Conservation (phyloP, 257 asterid species). For the Capsicum chinense region DNA sequence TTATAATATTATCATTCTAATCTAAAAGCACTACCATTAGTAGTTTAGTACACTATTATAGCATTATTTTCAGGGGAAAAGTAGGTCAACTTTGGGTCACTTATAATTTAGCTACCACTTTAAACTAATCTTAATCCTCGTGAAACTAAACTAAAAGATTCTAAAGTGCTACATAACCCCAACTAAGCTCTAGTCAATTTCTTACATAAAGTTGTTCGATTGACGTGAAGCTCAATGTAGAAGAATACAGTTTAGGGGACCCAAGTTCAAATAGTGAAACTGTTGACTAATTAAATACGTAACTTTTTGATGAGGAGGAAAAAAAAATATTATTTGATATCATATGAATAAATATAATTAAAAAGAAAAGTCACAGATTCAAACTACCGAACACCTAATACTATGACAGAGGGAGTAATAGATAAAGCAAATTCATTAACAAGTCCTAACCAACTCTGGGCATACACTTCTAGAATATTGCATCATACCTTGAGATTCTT, state of each 20-base stretch:
- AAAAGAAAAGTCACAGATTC: too few species aligned
- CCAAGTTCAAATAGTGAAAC: conserved; percentile 31
- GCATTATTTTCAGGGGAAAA: conserved; percentile 42
- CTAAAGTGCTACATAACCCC: conserved; percentile 29
- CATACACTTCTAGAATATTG: not conserved
- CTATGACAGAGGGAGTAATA: too few species aligned
- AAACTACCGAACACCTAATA: too few species aligned
- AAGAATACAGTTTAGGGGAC: conserved; percentile 16
- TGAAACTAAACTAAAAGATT: conserved; percentile 32
- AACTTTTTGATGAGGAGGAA: too few species aligned
- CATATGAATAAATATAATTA: too few species aligned
- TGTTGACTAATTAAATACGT: conserved; percentile 26
- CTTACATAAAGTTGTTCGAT: conserved; percentile 38
- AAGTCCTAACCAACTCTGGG: not conserved
- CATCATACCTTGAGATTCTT: not conserved
- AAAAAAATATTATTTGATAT: too few species aligned
- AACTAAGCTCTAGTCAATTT: conserved; percentile 39
- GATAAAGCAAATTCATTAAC: not conserved
- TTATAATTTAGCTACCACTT: conserved; percentile 40
- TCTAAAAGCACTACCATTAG: conserved; percentile 17
- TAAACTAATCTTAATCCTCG: conserved; percentile 33
- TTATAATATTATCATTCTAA: not conserved
- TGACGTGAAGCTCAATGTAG: conserved; percentile 29
- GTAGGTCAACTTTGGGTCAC: conserved; percentile 57
- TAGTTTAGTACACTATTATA: conserved; percentile 29